These are phyloP conservation scores for Galeopsis tetrahit DNA, from an alignment of 257 asterid genomes.

Conservation along the genomic window DNA sequence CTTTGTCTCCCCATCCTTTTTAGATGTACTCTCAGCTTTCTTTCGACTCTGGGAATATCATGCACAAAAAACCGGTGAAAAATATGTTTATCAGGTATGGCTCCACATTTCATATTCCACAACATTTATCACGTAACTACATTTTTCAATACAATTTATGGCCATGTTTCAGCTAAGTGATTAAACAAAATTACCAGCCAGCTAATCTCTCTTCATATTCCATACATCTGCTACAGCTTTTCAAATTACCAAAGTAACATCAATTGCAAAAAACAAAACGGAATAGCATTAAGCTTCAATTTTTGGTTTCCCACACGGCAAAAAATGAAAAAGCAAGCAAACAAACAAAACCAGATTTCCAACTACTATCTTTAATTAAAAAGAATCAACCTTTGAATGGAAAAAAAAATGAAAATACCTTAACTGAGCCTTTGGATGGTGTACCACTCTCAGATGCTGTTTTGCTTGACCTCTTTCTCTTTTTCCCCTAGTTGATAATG, in stretches of 20 bases:
- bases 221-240: neutral
- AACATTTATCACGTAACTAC: neutral
- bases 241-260: neutral
- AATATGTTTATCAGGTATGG: neutral
- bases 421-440: constrained; percentile 62
- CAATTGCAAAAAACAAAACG: constrained; percentile 14
- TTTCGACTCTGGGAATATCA: constrained; percentile 51
- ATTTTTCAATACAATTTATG: constrained; percentile 19
- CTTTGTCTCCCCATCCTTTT: constrained; percentile 52
- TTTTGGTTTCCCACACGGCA: neutral
- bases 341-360: neutral
- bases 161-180: neutral
- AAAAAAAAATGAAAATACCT: constrained; percentile 50
- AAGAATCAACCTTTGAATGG: constrained; percentile 15
- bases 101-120: constrained; percentile 1
- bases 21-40: constrained; percentile 53
- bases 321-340: too few species aligned
- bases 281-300: constrained; percentile 19
- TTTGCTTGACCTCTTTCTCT: constrained; percentile 72
- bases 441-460: constrained; percentile 57
- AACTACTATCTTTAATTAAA: constrained; percentile 10
- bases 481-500: constrained; percentile 69
- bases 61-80: constrained; percentile 8
- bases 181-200: neutral
- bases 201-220: neutral